Percentiles rank a stretch among this genome's conserved stretches.
Evolutionary conservation across 164 flowering plant genomes (phyloP).

Genomic region (Nelumbo lutea): DNA sequence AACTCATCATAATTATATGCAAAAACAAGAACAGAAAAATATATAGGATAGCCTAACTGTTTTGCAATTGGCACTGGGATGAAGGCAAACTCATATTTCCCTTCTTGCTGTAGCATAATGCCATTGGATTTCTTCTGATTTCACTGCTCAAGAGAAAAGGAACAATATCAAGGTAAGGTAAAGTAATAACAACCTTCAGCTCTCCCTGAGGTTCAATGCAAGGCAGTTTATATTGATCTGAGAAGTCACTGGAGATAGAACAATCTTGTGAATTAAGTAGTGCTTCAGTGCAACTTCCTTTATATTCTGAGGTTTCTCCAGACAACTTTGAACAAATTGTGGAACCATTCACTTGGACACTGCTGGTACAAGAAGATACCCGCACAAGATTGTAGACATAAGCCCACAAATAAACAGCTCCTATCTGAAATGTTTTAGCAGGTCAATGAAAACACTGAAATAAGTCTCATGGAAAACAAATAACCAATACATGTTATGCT

Average conservation of each 20-base stretch:
- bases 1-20: too few relatives aligned
- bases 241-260: constrained; percentile 11
- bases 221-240: constrained; percentile 14
- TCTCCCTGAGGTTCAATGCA: constrained; percentile 8
- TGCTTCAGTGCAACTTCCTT: constrained; percentile 22
- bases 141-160: too few relatives aligned
- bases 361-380: constrained; percentile 24
- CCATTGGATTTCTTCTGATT: too few relatives aligned
- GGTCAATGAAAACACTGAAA: background rate
- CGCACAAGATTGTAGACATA: constrained; percentile 61
- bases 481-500: background rate
- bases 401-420: constrained; percentile 68
- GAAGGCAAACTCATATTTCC: too few relatives aligned
- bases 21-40: too few relatives aligned
- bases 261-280: constrained; percentile 21
- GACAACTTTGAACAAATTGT: constrained; percentile 4
- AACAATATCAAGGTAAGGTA: background rate
- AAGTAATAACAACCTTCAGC: constrained; percentile 18
- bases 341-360: constrained; percentile 12
- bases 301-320: constrained; percentile 20
- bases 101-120: too few relatives aligned
- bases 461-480: background rate
- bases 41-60: too few relatives aligned
- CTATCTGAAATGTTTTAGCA: constrained; percentile 38
- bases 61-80: too few relatives aligned